Evolutionary conservation across 768 basidiomycete genomes (phyloP).

Genomic region (Mycena indigotica): DNA sequence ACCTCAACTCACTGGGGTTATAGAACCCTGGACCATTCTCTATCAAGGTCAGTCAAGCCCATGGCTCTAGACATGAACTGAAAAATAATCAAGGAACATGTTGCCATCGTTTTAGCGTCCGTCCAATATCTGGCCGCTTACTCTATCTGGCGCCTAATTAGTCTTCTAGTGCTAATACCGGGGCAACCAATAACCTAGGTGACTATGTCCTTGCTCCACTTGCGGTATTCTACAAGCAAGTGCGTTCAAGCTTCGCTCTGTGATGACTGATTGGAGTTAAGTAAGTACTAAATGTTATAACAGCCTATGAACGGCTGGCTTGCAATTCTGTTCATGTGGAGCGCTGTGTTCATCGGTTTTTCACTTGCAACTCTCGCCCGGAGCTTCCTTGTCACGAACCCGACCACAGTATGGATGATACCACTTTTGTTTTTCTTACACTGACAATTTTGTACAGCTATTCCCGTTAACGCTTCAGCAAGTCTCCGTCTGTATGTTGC

Average conservation of each 20-base stretch:
- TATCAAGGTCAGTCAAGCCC: constrained; percentile 16
- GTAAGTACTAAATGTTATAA: neutral
- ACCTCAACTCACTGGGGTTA: too few relatives aligned
- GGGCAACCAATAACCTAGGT: constrained; percentile 27
- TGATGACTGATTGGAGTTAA: neutral
- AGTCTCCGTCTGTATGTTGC: neutral
- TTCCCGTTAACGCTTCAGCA: constrained; percentile 15
- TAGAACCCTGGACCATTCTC: constrained; percentile 27
- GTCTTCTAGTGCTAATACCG: constrained; percentile 24
- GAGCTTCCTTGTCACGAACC: constrained; percentile 27
- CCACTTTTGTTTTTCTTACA: too few relatives aligned
- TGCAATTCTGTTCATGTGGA: constrained; percentile 29
- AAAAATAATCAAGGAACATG: constrained; percentile 21
- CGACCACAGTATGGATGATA: constrained; percentile 23
- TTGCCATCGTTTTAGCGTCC: constrained; percentile 30
- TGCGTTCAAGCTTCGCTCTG: neutral
- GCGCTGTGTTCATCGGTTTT: constrained; percentile 26
- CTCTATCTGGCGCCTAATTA: neutral
- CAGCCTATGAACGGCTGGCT: constrained; percentile 31
- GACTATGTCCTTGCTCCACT: constrained; percentile 30
- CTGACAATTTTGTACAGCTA: too few relatives aligned
- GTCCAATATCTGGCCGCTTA: neutral
- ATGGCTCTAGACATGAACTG: neutral
- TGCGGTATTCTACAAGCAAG: constrained; percentile 24
- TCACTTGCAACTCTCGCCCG: constrained; percentile 26